Evolutionary conservation across 1,284 basidiomycete species (phyloP).

Genomic region (Golubevia sp.): DNA sequence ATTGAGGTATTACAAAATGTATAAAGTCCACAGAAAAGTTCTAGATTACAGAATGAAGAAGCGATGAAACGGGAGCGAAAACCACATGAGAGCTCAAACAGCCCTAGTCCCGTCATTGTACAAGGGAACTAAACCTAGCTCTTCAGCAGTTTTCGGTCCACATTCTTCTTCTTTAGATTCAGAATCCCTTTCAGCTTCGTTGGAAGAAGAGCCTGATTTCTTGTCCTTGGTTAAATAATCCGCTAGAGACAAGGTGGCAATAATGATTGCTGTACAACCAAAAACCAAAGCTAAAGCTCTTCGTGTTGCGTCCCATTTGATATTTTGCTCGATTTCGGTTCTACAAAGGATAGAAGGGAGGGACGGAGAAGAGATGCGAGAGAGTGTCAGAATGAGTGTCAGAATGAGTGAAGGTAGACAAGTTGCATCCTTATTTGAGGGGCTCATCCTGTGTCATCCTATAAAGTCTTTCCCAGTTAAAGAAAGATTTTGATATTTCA

Average conservation of each 20-base stretch:
- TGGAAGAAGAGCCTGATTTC: slow-evolving; percentile 30
- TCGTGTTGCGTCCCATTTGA: slow-evolving; percentile 59
- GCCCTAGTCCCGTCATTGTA: slow-evolving; percentile 6
- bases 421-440: too few relatives aligned
- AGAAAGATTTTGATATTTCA: too few relatives aligned
- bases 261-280: slow-evolving; percentile 54
- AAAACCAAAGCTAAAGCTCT: slow-evolving; percentile 53
- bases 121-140: slow-evolving; percentile 3
- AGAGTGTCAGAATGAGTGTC: too few relatives aligned
- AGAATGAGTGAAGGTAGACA: too few relatives aligned
- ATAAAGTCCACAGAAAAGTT: too few relatives aligned
- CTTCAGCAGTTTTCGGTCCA: slow-evolving; percentile 5
- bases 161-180: background rate
- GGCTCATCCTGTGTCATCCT: too few relatives aligned
- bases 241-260: slow-evolving; percentile 50
- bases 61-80: too few relatives aligned
- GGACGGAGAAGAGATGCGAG: background rate
- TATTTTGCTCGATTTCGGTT: slow-evolving; percentile 59
- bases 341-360: background rate
- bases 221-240: slow-evolving; percentile 38
- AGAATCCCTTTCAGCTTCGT: background rate
- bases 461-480: too few relatives aligned
- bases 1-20: too few relatives aligned
- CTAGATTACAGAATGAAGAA: too few relatives aligned
- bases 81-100: background rate